Evolutionary conservation across 768 basidiomycete genomes (phyloP), one percentile per base, ranked within the genome.

Genomic region (Strobilomyces dryophilus): DNA sequence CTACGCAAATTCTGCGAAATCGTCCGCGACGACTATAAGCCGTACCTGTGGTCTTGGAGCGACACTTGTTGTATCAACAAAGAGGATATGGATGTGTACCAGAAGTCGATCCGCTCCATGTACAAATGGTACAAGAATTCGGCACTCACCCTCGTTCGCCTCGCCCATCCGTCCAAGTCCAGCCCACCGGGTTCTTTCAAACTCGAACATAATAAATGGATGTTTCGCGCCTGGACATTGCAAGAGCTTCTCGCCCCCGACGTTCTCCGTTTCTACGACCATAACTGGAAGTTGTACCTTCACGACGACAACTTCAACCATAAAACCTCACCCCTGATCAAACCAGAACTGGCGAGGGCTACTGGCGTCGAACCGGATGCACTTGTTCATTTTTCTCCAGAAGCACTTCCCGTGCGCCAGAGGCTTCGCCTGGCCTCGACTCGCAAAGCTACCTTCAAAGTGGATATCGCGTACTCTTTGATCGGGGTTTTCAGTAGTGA

Each of bases 401-500:
- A 42, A 20, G 12, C 5, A 9, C 50, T 59, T 14, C 5, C 47
- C 14, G 53, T 47, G 8, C 51, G 59, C 17, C 40, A 49, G 18
- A 55, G 27, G 44, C 59, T 60, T n/a, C 32, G 47, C 21, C 40
- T 59, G 32, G 57, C 59, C 5, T 59, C 59, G 9, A 52, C 44
- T 31, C 59, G 59, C 41, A 8, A 55, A 15, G 57, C 59, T 4
- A 49, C 44, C 1, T 9, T 35, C 15, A 17, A 47, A 41, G 57
- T 37, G 1, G 59, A 60, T 40, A 35, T 59, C n/a, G 57, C 57
- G 8, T 60, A 60, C 26, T 41, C 59, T 3, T 37, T 60, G 41
- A 54, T 60, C 3, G 57, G 59, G n/a, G 55, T 60, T 45, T 55
- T 60, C 48, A 49, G 21, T 32, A 60, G 59, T 4, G 59, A 60